Evolutionary conservation across 257 asterid genomes (phyloP).

Genomic region (Leptodermis oblonga): DNA sequence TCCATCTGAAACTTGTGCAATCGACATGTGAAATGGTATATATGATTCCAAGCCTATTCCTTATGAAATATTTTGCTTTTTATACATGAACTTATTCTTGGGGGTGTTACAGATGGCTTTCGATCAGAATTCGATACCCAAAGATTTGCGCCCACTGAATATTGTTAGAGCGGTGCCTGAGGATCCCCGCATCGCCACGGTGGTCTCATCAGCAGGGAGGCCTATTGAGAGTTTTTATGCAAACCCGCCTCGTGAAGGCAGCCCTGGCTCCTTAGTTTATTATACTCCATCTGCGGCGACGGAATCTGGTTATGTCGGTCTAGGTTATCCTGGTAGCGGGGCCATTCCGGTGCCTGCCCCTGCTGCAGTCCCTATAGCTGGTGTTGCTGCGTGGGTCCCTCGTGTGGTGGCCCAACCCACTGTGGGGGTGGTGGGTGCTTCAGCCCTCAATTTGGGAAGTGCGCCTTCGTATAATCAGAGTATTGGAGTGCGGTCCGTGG

Average conservation of each 20-base stretch:
- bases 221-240: conserved; percentile 61
- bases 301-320: conserved; percentile 51
- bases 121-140: conserved; percentile 69
- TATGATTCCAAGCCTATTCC: too few relatives aligned
- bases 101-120: conserved; percentile 75
- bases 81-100: too few relatives aligned
- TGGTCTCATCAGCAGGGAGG: conserved; percentile 49
- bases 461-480: conserved; percentile 31
- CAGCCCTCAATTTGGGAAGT: conserved; percentile 34
- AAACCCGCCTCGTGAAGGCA: conserved; percentile 44
- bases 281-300: conserved; percentile 46
- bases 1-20: too few relatives aligned
- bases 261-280: conserved; percentile 50
- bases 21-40: too few relatives aligned
- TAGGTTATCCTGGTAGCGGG: conserved; percentile 43
- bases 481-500: conserved; percentile 26
- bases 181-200: conserved; percentile 62
- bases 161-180: conserved; percentile 48
- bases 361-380: conserved; percentile 24
- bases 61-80: too few relatives aligned
- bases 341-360: conserved; percentile 3
- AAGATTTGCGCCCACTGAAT: conserved; percentile 74
- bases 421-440: conserved; percentile 28
- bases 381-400: conserved; percentile 63
- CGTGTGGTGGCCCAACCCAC: conserved; percentile 42